A percentile compares a stretch with the other conserved stretches of the same genome.
These are phyloP conservation scores for Buxus sempervirens DNA, from an alignment of 164 flowering plant species.

Conservation along the genomic window DNA sequence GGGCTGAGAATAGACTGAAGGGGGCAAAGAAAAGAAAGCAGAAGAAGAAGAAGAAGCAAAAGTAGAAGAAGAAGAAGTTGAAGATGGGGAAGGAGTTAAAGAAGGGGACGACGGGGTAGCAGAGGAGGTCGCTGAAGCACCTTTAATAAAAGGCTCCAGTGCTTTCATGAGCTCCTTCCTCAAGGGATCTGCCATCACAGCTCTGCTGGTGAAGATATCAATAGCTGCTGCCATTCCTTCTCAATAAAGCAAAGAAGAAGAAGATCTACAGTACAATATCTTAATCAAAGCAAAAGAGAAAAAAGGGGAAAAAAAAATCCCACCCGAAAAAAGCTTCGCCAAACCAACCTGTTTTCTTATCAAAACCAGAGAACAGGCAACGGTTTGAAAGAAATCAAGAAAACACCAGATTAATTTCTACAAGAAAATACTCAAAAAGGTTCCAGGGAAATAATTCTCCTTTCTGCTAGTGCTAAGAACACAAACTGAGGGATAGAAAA, in stretches of 20 bases:
- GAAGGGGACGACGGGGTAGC: conserved; percentile 10
- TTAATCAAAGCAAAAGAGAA: too few species aligned
- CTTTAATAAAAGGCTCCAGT: conserved; percentile 86
- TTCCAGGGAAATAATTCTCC: too few species aligned
- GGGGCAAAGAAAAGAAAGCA: conserved; percentile 20
- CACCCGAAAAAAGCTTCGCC: too few species aligned
- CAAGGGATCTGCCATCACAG: conserved; percentile 29
- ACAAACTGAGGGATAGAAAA: conserved; percentile 55
- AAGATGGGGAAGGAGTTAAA: conserved; percentile 14
- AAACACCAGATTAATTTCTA: conserved; percentile 20
- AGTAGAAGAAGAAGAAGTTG: conserved; percentile 15
- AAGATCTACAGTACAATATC: too few species aligned
- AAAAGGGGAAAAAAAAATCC: conserved; percentile 4
- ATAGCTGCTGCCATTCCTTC: conserved; percentile 56
- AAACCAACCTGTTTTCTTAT: conserved; percentile 42
- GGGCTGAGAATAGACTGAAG: conserved; percentile 23
- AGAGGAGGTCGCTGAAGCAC: conserved; percentile 42
- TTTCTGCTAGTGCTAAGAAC: too few species aligned
- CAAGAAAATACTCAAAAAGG: too few species aligned
- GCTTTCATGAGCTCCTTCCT: conserved; percentile 87
- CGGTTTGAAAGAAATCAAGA: conserved; percentile 25
- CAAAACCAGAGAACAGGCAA: conserved; percentile 44
- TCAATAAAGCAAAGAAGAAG: neutral
- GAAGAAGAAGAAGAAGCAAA: conserved; percentile 13
- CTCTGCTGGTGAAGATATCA: conserved; percentile 44